Evolutionary conservation across 2,329 filamentous ascomycete species (phyloP), one percentile per base, ranked within the genome.

Genomic region (Lasiodiplodia hormozganensis): DNA sequence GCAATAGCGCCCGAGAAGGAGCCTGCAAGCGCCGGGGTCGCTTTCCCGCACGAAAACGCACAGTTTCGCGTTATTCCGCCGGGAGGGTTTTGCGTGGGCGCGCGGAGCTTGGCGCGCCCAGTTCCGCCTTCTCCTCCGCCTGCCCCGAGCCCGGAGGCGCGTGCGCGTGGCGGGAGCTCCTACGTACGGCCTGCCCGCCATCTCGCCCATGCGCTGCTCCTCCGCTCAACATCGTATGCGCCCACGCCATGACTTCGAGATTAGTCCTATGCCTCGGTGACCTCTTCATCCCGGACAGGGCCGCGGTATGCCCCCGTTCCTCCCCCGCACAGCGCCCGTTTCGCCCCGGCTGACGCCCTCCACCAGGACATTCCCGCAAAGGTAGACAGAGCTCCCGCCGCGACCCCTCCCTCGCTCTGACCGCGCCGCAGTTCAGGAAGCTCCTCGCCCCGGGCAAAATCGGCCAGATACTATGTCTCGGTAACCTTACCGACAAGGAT

Each of bases 371-470:
- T 81, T 71, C 80, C 80, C 5, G 69, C 75, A 60, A 81, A 81
- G 77, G 80, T 81, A 80, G 60, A 62, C 18, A 47, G 18, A 47
- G 47, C 66, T 65, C 67, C 38, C 51, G 62, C 47, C 54, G 49
- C 40, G 18, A 28, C 31, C 62, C 62, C 67, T 31, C 69, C 51
- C 51, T 40, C 57, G 58, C 56, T 23, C 66, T 53, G 57, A 70
- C 74, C 8, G 52, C 72, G 68, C 68, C 51, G 43, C 69, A 81
- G 79, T 82, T 82, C 76, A 85, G 86, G 75, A 87, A 87, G 73
- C 85, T 87, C 72, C 83, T 87, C 74, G 83, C 85, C n/a, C 85
- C 85, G 38, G 85, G 85, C 70, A 87, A 87, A 74, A 87, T 87
- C 71, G 84, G 84, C 70, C 85, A 87, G 69, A 87, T 87, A 69